These are phyloP conservation scores for Oryza rufipogon DNA, from an alignment of 176 grass and related monocot genomes.

Conservation along the genomic window DNA sequence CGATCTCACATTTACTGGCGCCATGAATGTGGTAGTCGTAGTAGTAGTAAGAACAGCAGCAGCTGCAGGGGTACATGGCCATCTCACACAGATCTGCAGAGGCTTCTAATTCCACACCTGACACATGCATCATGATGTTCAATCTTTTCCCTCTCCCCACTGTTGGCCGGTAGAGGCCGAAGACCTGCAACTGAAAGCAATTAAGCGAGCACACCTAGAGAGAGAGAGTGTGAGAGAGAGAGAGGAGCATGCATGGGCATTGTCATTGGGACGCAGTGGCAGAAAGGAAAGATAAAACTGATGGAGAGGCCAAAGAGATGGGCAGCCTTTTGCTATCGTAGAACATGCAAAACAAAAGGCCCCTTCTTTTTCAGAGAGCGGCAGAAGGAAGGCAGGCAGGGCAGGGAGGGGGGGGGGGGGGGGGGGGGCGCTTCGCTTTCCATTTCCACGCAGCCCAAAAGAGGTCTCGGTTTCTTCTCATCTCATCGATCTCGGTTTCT, in stretches of 20 bases:
- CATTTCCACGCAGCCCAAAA: conserved; percentile 3
- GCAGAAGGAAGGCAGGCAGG: conserved; percentile 25
- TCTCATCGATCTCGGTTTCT: not conserved
- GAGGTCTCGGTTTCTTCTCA: not conserved
- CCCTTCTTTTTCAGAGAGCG: conserved; percentile 46
- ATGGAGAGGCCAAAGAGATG: conserved; percentile 43
- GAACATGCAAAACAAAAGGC: conserved; percentile 56
- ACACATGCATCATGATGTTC: conserved; percentile 50
- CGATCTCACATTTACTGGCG: conserved; percentile 34
- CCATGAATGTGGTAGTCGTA: conserved; percentile 21
- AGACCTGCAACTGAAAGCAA: not conserved
- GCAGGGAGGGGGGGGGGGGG: no score
- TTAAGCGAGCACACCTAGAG: not conserved
- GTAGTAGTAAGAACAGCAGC: not conserved
- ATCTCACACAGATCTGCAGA: conserved; percentile 38
- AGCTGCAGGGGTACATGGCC: conserved; percentile 38
- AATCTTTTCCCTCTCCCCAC: conserved; percentile 24
- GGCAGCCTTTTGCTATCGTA: conserved; percentile 48
- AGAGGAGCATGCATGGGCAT: not conserved
- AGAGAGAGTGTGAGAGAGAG: not conserved
- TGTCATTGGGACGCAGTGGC: not conserved
- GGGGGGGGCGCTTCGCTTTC: conserved; percentile 15
- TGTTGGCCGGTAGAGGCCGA: conserved; percentile 9
- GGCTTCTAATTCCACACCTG: conserved; percentile 65
- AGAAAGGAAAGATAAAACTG: conserved; percentile 34